Base-by-base conservation (phyloP, 2,329 filamentous ascomycete species). In the Botrytis tulipae region DNA sequence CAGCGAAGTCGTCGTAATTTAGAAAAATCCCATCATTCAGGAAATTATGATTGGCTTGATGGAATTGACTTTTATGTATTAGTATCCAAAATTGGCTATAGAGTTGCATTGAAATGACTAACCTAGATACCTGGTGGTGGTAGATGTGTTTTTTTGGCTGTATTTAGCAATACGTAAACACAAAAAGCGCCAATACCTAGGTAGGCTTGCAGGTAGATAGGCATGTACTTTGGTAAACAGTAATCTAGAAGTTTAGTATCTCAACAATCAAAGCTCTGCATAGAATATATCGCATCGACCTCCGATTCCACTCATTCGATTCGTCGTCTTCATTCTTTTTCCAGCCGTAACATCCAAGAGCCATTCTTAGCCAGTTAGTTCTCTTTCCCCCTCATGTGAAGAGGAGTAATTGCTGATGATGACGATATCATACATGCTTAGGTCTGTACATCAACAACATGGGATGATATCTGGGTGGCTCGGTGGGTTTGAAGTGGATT, bases 1-100 rank as follows among this genome's bases (percentile, higher is more conserved):
- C 32, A 35, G 32, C 9, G 46, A 68, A 40, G 51, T 29, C 57
- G 44, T 71, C 69, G 69, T 35, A 71, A 71, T 71, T 71, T 63
- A 25, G 20, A n/a, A 71, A 63, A 63, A n/a, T 42, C 9, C 40
- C 14, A 70, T 32, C 8, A 5, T n/a, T 37, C 32, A 25, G 37
- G 42, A 48, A 29, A 29, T 40, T 48, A 18, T 71, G 40, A 71
- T 63, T 71, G 69, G 42, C 44, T 48, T 46, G 14, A 16, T 35
- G 35, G 40, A 20, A 62, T 40, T 51, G 35, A 48, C 18, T 51
- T 51, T 37, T 20, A 37, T 51, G 63, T 70, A 22, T 61, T 32
- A 37, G 7, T 62, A 62, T 46, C 20, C 68, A 25, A 20, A 69
- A 69, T 35, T 25, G 25, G 44, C 46, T 14, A 46, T 22, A 48